phyloP scores from a whole-genome alignment of 257 asterid genomes.

The Solanum ossicruentum region DNA sequence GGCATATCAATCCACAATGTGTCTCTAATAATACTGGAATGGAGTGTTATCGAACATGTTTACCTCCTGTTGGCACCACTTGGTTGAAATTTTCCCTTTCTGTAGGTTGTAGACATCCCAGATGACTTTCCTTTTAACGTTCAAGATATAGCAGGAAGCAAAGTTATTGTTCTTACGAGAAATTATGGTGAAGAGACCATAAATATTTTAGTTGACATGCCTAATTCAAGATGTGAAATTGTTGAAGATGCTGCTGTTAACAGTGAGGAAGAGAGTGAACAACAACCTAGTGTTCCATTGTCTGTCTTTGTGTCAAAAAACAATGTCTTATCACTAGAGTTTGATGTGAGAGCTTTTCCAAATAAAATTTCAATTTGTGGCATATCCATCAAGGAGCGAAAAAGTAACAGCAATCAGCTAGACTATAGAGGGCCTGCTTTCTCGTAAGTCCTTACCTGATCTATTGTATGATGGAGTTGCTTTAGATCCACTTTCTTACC shows the following conservation, averaged over 20 bases:
- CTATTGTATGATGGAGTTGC: neutral
- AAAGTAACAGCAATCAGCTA: neutral
- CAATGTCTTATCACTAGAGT: constrained; percentile 2
- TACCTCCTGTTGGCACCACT: neutral
- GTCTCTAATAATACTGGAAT: neutral
- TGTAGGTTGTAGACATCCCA: constrained; percentile 43
- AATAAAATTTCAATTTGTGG: neutral
- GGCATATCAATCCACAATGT: neutral
- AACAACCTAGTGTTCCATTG: constrained; percentile 2
- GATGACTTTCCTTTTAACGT: constrained; percentile 44
- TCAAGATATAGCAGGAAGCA: constrained; percentile 42
- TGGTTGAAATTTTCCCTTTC: neutral
- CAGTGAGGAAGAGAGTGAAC: neutral
- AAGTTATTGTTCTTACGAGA: constrained; percentile 36
- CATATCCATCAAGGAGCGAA: neutral
- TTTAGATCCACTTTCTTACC: neutral
- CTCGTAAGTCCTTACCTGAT: neutral
- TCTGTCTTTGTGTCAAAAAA: constrained; percentile 3
- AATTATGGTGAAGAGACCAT: constrained; percentile 38
- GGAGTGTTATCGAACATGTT: neutral
- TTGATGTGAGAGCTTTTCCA: constrained; percentile 7
- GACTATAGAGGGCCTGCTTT: neutral
- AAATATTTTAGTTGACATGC: constrained; percentile 45
- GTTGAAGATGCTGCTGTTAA: neutral
- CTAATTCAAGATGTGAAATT: constrained; percentile 12